Conservation (phyloP, 768 basidiomycete species). For the Phylloporus arenicola region DNA sequence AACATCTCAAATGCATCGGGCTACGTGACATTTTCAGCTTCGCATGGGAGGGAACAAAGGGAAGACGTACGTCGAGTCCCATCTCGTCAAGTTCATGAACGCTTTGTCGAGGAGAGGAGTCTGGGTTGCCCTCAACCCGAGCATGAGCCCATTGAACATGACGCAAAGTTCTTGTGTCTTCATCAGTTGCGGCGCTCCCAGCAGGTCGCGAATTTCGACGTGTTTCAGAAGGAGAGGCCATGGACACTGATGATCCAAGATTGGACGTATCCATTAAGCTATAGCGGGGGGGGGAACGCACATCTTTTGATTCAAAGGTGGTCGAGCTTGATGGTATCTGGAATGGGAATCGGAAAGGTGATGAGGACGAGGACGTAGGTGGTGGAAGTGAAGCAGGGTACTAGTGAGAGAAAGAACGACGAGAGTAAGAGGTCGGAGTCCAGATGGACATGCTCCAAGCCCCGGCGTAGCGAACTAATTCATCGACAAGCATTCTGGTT, state of each 20-base stretch:
- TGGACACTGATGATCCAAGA: slow-evolving; percentile 9
- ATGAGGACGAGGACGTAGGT: too few species aligned
- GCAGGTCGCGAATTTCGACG: slow-evolving; percentile 9
- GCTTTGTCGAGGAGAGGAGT: slow-evolving; percentile 7
- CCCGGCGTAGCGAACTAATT: background rate
- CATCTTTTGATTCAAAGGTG: background rate
- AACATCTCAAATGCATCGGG: slow-evolving; percentile 44
- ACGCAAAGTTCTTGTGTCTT: slow-evolving; percentile 42
- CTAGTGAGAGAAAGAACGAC: background rate
- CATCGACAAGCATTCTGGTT: background rate
- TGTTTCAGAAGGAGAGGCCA: slow-evolving; percentile 12
- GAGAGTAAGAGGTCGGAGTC: background rate
- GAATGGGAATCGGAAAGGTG: too few species aligned
- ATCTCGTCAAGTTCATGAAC: slow-evolving; percentile 50
- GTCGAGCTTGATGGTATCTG: background rate
- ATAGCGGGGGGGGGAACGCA: slow-evolving; percentile 1
- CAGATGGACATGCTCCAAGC: slow-evolving; percentile 1
- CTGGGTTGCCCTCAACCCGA: background rate
- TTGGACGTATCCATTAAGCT: background rate
- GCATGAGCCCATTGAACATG: slow-evolving; percentile 48
- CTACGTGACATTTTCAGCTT: slow-evolving; percentile 25
- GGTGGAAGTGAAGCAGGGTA: background rate
- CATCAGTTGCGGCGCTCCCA: slow-evolving; percentile 12
- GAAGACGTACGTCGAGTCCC: slow-evolving; percentile 42
- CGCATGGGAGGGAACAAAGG: background rate